These are phyloP conservation scores for Chlorella vulgaris DNA, from an alignment of 139 green algal species.

Conservation along the genomic window DNA sequence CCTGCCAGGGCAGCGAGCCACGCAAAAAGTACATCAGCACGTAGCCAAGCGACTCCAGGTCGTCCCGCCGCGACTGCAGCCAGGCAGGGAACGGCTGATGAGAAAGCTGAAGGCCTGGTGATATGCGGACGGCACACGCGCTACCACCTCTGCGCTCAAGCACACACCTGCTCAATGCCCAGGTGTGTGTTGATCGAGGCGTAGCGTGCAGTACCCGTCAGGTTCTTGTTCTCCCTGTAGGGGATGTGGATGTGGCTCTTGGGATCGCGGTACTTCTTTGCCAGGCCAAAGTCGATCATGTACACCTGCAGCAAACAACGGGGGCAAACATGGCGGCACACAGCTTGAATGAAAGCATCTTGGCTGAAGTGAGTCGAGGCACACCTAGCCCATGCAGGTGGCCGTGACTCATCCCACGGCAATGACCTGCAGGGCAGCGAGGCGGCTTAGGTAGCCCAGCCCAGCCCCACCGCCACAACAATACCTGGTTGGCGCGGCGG, in stretches of 20 bases:
- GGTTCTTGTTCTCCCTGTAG: constrained; percentile 99
- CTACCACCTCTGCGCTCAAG: too few relatives aligned
- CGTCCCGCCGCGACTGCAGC: constrained; percentile 95
- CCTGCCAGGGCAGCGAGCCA: constrained; percentile 96
- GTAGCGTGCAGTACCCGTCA: constrained; percentile 99
- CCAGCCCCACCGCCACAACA: too few relatives aligned
- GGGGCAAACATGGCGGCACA: too few relatives aligned
- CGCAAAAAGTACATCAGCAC: constrained; percentile 99
- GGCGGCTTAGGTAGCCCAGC: too few relatives aligned
- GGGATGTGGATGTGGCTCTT: constrained; percentile 99
- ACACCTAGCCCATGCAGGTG: too few relatives aligned
- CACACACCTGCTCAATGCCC: constrained; percentile 98
- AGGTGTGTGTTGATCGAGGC: constrained; percentile 99
- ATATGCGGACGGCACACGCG: background rate
- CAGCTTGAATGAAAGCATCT: too few relatives aligned
- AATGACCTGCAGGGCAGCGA: too few relatives aligned
- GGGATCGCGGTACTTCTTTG: constrained; percentile 99
- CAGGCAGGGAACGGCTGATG: too few relatives aligned
- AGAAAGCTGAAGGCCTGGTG: too few relatives aligned
- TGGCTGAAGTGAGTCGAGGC: too few relatives aligned
- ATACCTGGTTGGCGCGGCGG: constrained; percentile 95
- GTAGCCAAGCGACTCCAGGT: constrained; percentile 97
- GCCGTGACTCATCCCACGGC: too few relatives aligned
- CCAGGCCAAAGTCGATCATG: constrained; percentile 99
- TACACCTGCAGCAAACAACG: constrained; percentile 81